Evolutionary conservation across 108 stramenopile genomes (phyloP).

Genomic region (Cyclotella baltica): DNA sequence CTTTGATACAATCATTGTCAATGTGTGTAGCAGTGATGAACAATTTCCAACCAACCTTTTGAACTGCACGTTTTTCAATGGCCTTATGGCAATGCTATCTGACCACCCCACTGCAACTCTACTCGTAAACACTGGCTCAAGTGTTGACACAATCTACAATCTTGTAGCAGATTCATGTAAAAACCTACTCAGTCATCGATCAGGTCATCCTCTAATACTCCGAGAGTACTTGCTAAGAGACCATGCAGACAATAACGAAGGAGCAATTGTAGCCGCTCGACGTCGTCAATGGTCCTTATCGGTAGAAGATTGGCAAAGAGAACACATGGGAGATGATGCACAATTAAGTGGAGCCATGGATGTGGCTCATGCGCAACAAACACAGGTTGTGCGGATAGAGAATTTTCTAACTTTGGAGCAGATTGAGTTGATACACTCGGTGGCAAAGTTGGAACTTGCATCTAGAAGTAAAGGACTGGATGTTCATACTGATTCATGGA

Average conservation of each 20-base stretch:
- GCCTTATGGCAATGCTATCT: conserved; percentile 20
- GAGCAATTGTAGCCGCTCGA: conserved; percentile 30
- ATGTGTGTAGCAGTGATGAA: conserved; percentile 31
- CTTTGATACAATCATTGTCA: conserved; percentile 34
- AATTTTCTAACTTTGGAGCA: conserved; percentile 25
- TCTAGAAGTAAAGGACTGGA: conserved; percentile 8
- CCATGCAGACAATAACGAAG: conserved; percentile 20
- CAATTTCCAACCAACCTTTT: conserved; percentile 19
- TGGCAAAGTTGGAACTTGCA: conserved; percentile 19
- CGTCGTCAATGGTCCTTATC: conserved; percentile 30
- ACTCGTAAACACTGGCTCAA: conserved; percentile 26
- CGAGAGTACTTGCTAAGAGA: conserved; percentile 36
- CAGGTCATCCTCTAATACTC: conserved; percentile 24
- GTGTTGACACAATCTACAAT: conserved; percentile 4
- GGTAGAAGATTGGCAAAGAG: conserved; percentile 29
- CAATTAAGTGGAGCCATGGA: conserved; percentile 28
- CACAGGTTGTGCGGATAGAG: conserved; percentile 33
- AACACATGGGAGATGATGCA: conserved; percentile 24
- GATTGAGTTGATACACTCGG: conserved; percentile 28
- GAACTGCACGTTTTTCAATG: conserved; percentile 17
- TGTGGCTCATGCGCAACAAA: conserved; percentile 25
- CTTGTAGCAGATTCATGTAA: conserved; percentile 20
- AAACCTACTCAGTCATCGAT: conserved; percentile 17
- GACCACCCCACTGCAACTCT: conserved; percentile 34
- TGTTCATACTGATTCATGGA: conserved; percentile 30